phyloP scores from a whole-genome alignment of 805 yeast genomes.

The Jamesozyma jinghongensis region DNA sequence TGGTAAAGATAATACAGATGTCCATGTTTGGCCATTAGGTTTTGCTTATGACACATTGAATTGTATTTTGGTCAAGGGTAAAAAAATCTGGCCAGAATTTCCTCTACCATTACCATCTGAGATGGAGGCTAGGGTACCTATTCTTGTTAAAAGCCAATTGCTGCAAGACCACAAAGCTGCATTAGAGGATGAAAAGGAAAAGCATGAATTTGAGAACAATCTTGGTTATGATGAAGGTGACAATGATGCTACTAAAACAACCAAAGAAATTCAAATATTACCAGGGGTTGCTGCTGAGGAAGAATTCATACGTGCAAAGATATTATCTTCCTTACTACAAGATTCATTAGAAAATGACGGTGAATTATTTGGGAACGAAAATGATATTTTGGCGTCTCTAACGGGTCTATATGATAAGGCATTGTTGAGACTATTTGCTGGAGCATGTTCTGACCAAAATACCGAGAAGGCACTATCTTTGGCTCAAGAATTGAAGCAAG shows the following conservation, averaged over 20 bases:
- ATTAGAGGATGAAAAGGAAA: slow-evolving; percentile 22
- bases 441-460: slow-evolving; percentile 59
- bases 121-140: slow-evolving; percentile 60
- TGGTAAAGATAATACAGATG: slow-evolving; percentile 38
- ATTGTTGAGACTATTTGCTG: slow-evolving; percentile 64
- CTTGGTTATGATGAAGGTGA: slow-evolving; percentile 13
- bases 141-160: slow-evolving; percentile 30
- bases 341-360: slow-evolving; percentile 45
- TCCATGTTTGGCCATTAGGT: slow-evolving; percentile 85
- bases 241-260: slow-evolving; percentile 11
- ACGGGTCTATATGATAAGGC: slow-evolving; percentile 64
- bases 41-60: slow-evolving; percentile 57
- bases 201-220: slow-evolving; percentile 7
- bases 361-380: slow-evolving; percentile 36
- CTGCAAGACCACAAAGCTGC: slow-evolving; percentile 24
- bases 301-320: slow-evolving; percentile 48
- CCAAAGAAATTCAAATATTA: slow-evolving; percentile 23
- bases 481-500: slow-evolving; percentile 60
- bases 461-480: slow-evolving; percentile 59
- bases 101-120: slow-evolving; percentile 84
- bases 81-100: slow-evolving; percentile 57
- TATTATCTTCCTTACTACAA: slow-evolving; percentile 51
- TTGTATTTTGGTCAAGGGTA: slow-evolving; percentile 68
- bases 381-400: slow-evolving; percentile 44
- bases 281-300: slow-evolving; percentile 45